Evolutionary conservation across 345 rosid species (phyloP), one percentile per base, ranked within the genome.

Genomic region (Gossypium australe): DNA sequence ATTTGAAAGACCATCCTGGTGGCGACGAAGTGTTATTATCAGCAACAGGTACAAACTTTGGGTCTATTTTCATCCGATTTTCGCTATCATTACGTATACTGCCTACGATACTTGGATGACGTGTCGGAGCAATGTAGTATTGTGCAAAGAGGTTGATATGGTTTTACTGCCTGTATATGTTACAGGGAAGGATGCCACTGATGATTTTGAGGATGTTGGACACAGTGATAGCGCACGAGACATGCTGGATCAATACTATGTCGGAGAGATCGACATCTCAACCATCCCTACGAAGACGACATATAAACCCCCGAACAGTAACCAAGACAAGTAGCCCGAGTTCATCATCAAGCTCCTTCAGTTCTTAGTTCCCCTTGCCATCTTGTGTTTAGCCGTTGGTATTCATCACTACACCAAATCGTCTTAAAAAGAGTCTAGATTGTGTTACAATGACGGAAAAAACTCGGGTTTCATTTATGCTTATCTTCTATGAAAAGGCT

Each of bases 291-390:
- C 78, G 68, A 87, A 78, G 85, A 82, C 18, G 52, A 80, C 38
- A 12, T 89, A 91, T 74, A 77, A 84, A 16, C 90, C 95, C 65
- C 94, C 92, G 1, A 86, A 90, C 70, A 91, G 80, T 88, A 90
- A 86, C 75, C 97, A 87, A 71, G 93, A 91, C 88, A 93, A 91
- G 88, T 87, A 90, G 53, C 83, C 92, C 2, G 94, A 91, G 77
- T 91, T 91, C 86, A 84, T 89, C 25, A 75, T 90, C 85, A 89
- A 85, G 89, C 80, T 91, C 80, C 90, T 91, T 47, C 97, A 91
- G 70, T 86, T 91, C 85, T 85, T 90, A 0, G 88, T 90, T 56
- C 98, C 97, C 52, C 79, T 94, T 11, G 88, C 89, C 24, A 91
- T 93, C 84, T 85, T 93, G 74, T 95, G 94, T 48, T 80, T 93